Base-by-base conservation (phyloP, 352 stramenopile species). In the Aphanomyces euteiches region DNA sequence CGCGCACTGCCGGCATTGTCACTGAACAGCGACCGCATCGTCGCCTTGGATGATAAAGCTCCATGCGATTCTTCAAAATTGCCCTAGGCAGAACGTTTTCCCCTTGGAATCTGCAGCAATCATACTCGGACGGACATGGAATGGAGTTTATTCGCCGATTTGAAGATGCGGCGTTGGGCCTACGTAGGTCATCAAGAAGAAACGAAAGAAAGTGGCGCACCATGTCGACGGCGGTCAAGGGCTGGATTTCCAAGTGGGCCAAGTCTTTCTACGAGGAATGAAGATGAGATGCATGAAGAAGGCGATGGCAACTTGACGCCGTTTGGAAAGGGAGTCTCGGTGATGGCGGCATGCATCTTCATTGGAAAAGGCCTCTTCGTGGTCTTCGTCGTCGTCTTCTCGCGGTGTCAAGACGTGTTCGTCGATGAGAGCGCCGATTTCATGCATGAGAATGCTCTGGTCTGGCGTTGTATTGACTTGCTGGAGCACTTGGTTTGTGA, bases 381-480 rank as follows among this genome's bases (percentile, higher is more conserved):
- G 47, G 43, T 67, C 19, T 8, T 59, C 63, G 50, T 48, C 36
- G 50, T 69, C 47, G 7, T 34, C 10, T 7, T 70, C 64, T 17
- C 64, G 48, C 1, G 64, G 64, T 8, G 64, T 70, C 7, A 70
- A 36, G 7, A 70, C 64, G 40, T 70, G 43, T 36, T 70, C 64
- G 40, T 70, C 64, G 38, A 70, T 70, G 37, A 70, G 40, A 13
- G 64, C 41, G 8, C 64, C 64, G 53, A 70, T 70, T 47, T 70
- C 64, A 21, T 70, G 64, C 64, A 70, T 70, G 48, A 70, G 54
- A 17, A 70, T 47, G 39, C 64, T 70, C 8, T 70, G 64, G 39
- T 70, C 64, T 37, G 64, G 64, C 5, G 64, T 70, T 39, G 59
- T 70, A 40, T 50, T 45, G 3, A 70, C 64, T 70, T 70, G 15